Evolutionary conservation across 108 stramenopile species (phyloP).

Genomic region (Stephanodiscus triporus): DNA sequence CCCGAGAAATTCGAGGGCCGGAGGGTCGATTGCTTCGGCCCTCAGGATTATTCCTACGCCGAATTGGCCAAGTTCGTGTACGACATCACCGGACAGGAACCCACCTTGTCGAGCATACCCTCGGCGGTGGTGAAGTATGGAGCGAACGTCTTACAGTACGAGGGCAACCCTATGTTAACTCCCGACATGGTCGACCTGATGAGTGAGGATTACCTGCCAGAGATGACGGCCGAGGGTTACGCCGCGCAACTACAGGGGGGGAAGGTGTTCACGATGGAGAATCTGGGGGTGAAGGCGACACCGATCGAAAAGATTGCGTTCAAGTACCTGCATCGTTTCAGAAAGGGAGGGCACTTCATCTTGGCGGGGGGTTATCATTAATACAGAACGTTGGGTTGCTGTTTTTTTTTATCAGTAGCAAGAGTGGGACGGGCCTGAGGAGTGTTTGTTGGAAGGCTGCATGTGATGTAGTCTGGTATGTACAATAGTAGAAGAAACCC

Average conservation of each 20-base stretch:
- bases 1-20: slow-evolving; percentile 84
- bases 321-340: slow-evolving; percentile 86
- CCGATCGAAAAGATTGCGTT: slow-evolving; percentile 91
- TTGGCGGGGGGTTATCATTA: slow-evolving; percentile 87
- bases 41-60: slow-evolving; percentile 89
- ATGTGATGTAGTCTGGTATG: too few species aligned
- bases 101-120: slow-evolving; percentile 70
- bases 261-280: slow-evolving; percentile 81
- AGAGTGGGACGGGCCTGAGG: too few species aligned
- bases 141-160: slow-evolving; percentile 64
- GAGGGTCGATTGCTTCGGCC: slow-evolving; percentile 92
- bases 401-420: too few species aligned
- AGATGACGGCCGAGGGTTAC: slow-evolving; percentile 69
- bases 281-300: slow-evolving; percentile 80
- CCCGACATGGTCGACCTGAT: slow-evolving; percentile 79
- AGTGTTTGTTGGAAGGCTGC: too few species aligned
- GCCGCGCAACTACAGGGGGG: slow-evolving; percentile 50
- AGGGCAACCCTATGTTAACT: slow-evolving; percentile 71
- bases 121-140: slow-evolving; percentile 45
- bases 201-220: slow-evolving; percentile 80
- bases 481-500: too few species aligned
- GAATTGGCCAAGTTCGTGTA: slow-evolving; percentile 92
- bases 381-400: too few species aligned
- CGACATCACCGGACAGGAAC: slow-evolving; percentile 83
- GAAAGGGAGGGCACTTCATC: slow-evolving; percentile 89